These are phyloP conservation scores for Ustilaginoidea virens DNA, from an alignment of 2,329 filamentous ascomycete genomes.

Conservation along the genomic window DNA sequence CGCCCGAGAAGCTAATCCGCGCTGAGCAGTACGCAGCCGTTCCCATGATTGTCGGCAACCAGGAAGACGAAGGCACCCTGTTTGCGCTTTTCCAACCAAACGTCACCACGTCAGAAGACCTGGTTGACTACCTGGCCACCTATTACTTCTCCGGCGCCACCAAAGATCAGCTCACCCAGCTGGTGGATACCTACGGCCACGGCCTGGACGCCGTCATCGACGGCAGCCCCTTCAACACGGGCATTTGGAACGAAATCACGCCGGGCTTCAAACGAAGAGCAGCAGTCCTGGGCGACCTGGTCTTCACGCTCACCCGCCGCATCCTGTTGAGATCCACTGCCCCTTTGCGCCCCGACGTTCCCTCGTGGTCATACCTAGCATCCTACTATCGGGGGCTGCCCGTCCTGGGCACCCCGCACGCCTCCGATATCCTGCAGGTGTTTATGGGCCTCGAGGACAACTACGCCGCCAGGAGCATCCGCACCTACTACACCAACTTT, in stretches of 20 bases:
- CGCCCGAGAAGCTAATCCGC: neutral
- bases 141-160: conserved; percentile 46
- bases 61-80: conserved; percentile 2
- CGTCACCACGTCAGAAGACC: conserved; percentile 41
- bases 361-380: conserved; percentile 59
- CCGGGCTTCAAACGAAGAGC: conserved; percentile 65
- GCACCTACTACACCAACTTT: conserved; percentile 60
- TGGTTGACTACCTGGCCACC: conserved; percentile 45
- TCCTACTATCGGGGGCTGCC: conserved; percentile 59
- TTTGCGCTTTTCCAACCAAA: neutral
- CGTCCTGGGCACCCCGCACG: conserved; percentile 63
- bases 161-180: conserved; percentile 29
- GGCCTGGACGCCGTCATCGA: conserved; percentile 28
- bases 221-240: conserved; percentile 60
- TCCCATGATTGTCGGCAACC: conserved; percentile 3
- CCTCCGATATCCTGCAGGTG: conserved; percentile 50
- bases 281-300: conserved; percentile 59
- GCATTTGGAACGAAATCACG: conserved; percentile 53
- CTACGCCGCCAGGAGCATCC: conserved; percentile 42
- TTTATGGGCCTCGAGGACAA: conserved; percentile 51
- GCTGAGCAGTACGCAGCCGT: no score
- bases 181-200: conserved; percentile 50
- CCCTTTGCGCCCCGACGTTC: conserved; percentile 36
- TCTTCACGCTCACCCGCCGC: conserved; percentile 58
- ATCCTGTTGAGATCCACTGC: conserved; percentile 37